Conservation (phyloP, 2,329 filamentous ascomycete genomes). For the Sordariomycetes sp. region DNA sequence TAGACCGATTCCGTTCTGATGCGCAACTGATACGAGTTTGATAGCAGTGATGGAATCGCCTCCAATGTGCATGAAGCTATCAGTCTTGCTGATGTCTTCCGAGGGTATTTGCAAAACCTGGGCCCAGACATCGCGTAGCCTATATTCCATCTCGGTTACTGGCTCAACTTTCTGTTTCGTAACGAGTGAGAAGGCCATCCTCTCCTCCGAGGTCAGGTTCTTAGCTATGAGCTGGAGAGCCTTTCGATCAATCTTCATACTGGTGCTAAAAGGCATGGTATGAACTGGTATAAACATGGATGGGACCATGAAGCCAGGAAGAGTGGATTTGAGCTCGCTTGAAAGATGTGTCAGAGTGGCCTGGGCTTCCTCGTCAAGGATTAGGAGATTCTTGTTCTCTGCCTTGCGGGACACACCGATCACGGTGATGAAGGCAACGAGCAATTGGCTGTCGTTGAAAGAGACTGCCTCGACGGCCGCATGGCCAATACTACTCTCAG, state of each 20-base stretch:
- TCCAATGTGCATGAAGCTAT: slow-evolving; percentile 31
- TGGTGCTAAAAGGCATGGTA: slow-evolving; percentile 9
- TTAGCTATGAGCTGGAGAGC: too few relatives aligned
- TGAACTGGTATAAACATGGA: slow-evolving; percentile 9
- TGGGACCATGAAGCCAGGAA: slow-evolving; percentile 12
- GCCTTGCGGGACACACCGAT: too few relatives aligned
- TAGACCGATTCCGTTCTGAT: slow-evolving; percentile 20
- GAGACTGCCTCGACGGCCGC: slow-evolving; percentile 2
- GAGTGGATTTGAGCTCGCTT: too few relatives aligned
- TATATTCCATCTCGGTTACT: slow-evolving; percentile 22
- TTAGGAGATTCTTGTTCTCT: too few relatives aligned
- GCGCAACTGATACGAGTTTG: slow-evolving; percentile 29
- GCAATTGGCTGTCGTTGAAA: background rate
- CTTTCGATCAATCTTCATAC: slow-evolving; percentile 9
- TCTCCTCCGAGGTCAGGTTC: too few relatives aligned
- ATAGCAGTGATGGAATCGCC: slow-evolving; percentile 37
- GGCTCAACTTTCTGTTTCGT: too few relatives aligned
- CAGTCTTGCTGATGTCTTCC: slow-evolving; percentile 15
- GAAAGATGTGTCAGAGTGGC: too few relatives aligned
- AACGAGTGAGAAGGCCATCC: too few relatives aligned
- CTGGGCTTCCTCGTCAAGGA: too few relatives aligned
- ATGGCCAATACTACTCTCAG: background rate
- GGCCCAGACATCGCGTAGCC: slow-evolving; percentile 20
- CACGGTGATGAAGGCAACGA: slow-evolving; percentile 2
- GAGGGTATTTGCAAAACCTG: slow-evolving; percentile 18